Conservation (phyloP, 2,329 filamentous ascomycete genomes). For the Fusarium annulatum region DNA sequence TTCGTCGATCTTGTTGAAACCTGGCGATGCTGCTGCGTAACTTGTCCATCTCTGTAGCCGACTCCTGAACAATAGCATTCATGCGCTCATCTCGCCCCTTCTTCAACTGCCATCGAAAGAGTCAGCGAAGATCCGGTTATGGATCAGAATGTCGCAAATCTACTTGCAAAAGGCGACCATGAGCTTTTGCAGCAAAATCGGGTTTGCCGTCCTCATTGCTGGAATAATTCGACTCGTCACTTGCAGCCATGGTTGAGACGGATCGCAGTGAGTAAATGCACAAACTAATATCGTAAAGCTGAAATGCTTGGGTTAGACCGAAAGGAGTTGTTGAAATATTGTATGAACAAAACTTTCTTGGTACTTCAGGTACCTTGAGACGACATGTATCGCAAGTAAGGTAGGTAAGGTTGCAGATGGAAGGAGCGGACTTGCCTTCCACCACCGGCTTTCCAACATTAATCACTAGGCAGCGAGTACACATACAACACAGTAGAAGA, state of each 20-base stretch:
- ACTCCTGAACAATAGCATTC: slow-evolving; percentile 38
- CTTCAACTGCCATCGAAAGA: slow-evolving; percentile 42
- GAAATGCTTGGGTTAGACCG: background rate
- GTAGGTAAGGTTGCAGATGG: background rate
- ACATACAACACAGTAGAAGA: background rate
- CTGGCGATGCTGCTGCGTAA: slow-evolving; percentile 38
- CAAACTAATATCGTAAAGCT: background rate
- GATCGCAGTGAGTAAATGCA: background rate
- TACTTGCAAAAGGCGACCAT: slow-evolving; percentile 46
- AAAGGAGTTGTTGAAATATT: background rate
- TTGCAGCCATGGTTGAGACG: slow-evolving; percentile 22
- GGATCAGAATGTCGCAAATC: background rate
- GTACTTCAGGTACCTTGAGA: background rate
- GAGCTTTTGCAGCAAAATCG: slow-evolving; percentile 39
- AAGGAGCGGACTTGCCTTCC: slow-evolving; percentile 11
- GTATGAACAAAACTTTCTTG: background rate
- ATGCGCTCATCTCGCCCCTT: slow-evolving; percentile 45
- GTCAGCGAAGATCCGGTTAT: background rate
- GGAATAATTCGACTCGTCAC: slow-evolving; percentile 27
- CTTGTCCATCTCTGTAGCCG: slow-evolving; percentile 39
- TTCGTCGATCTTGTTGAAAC: slow-evolving; percentile 40
- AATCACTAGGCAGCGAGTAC: background rate
- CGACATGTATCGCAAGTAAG: background rate
- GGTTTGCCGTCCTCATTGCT: slow-evolving; percentile 39
- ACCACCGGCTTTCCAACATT: background rate